Evolutionary conservation across 495 filamentous ascomycete genomes (phyloP), one percentile per base, ranked within the genome.

Genomic region (Aspergillus affinis): DNA sequence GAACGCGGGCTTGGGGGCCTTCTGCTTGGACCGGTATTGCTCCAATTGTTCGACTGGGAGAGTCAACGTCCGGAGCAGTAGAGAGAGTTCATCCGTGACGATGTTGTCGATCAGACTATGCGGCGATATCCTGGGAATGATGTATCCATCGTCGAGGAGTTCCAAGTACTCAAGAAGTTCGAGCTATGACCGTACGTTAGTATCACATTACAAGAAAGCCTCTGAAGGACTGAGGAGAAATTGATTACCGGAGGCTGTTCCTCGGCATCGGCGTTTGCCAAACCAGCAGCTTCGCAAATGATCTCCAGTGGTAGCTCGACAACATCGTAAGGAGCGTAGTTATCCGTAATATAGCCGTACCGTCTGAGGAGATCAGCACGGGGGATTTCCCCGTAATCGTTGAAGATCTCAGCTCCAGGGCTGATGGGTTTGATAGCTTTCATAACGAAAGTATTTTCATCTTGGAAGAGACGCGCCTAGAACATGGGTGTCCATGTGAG

Each of bases 321-420:
- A 6, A 96, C 92, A 68, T 98, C 92, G 69, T 88, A 90, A 29
- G 82, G 72, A 17, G 84, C 76, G 64, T 97, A 94, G 56, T 87
- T 86, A 29, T 80, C 72, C 2, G 91, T 95, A 13, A 93, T 85
- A 63, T 96, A 98, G 7, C 93, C 93, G 65, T 97, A 97, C 23
- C 93, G 80, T 19, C 93, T 82, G 19, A 98, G 82, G 19, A 97
- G 75, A 69, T 97, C 93, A 0, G 88, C 84, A 27, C 86, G 88
- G 3, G 91, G 87, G 21, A 96, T 83, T 32, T 90, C 86, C 8
- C 93, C 93, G 68, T 96, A 96, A 70, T 96, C 93, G 62, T 96
- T 97, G 65, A 96, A 85, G 19, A 97, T 86, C 67, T 96, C 90
- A 54, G 90, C 85, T n/a, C 88, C 88, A 6, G 80, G 77, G 9